Evolutionary conservation across 2,329 filamentous ascomycete species (phyloP), one percentile per base, ranked within the genome.

Genomic region (Trichophyton rubrum): DNA sequence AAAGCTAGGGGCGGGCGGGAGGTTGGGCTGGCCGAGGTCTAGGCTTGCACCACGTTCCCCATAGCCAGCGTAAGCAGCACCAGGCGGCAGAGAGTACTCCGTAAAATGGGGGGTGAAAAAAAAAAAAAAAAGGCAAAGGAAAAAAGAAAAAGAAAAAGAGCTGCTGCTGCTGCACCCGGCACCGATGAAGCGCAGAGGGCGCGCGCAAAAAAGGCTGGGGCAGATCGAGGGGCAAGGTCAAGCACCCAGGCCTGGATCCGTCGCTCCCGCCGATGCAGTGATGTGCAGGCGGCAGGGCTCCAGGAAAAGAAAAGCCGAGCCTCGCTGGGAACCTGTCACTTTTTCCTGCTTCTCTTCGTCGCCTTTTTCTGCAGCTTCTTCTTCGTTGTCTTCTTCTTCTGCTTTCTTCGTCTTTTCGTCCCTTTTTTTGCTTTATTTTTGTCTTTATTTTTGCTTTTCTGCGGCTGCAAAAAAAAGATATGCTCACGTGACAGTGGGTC

Each of bases 1-100:
- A 55, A 15, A 13, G 51, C 51, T 55, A 55, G 30, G 30, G 51
- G 51, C 51, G 30, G 51, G 51, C 51, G 51, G 51, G 51, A 55
- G 15, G 51, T 35, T 55, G 49, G 40, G 43, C 43, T 47, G 45
- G 45, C 22, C 51, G 51, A 55, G 51, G 51, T 55, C 51, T 55
- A 55, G 51, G 51, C 51, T 55, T 55, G 51, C 51, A 55, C 51
- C 24, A 55, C 51, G 51, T 55, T 55, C 30, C 51, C 30, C 51
- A 55, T 55, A n/a, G 40, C 49, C 13, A n/a, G 9, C 43, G n/a
- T 24, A 13, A 47, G 43, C 43, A 47, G 43, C 20, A 11, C 5
- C 8, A 22, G 9, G 45, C 45, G 45, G 45, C 45, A 51, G 45
- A 47, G 43, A 22, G n/a, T n/a, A n/a, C n/a, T n/a, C n/a, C n/a